Percentiles rank a stretch among this genome's conserved stretches.
Evolutionary conservation across 257 asterid genomes (phyloP).

Genomic region (Paulownia fortunei): DNA sequence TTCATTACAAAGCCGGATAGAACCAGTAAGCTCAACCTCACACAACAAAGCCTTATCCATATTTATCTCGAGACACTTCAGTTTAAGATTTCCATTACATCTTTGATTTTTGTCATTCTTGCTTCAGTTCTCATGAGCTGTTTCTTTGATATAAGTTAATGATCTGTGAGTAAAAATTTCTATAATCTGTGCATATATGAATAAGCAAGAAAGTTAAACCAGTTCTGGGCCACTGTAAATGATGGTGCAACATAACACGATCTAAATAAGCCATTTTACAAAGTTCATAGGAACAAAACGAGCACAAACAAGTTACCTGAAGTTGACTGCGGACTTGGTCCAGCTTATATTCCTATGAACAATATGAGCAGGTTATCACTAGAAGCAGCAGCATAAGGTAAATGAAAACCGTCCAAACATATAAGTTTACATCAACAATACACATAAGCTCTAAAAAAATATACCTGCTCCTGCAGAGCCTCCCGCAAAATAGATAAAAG

Average conservation of each 20-base stretch:
- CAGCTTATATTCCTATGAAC: slow-evolving; percentile 72
- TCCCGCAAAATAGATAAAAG: slow-evolving; percentile 75
- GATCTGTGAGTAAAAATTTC: background rate
- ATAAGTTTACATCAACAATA: background rate
- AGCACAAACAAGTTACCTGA: slow-evolving; percentile 68
- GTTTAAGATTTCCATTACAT: too few relatives aligned
- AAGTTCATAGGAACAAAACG: background rate
- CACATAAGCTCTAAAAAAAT: slow-evolving; percentile 1
- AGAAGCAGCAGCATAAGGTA: slow-evolving; percentile 13
- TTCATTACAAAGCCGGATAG: too few relatives aligned
- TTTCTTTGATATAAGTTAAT: background rate
- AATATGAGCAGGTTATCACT: slow-evolving; percentile 14
- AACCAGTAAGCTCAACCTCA: too few relatives aligned
- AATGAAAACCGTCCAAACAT: background rate
- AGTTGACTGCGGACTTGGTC: slow-evolving; percentile 78
- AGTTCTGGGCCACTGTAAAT: background rate
- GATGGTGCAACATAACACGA: background rate
- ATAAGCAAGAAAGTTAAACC: slow-evolving; percentile 1
- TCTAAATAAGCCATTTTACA: background rate
- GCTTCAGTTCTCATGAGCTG: background rate
- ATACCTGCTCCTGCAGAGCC: slow-evolving; percentile 87
- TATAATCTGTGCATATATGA: background rate
- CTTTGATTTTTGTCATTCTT: background rate
- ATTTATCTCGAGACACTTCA: too few relatives aligned
- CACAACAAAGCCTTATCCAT: too few relatives aligned